Conservation (phyloP, 2,329 filamentous ascomycete species). For the Alternaria consortialis region DNA sequence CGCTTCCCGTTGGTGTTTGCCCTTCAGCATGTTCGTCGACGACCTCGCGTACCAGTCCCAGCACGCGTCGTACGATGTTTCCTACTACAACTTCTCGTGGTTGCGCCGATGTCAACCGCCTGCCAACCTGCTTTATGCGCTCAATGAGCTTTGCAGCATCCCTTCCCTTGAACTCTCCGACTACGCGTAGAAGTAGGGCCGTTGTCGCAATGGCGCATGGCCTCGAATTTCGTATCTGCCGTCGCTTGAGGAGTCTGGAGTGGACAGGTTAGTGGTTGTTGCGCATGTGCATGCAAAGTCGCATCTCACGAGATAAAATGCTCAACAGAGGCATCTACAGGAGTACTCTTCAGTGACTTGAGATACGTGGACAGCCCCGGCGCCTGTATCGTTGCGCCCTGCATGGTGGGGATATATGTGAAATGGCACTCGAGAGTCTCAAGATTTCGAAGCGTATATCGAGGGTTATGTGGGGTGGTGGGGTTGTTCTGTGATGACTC, state of each 20-base stretch:
- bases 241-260: conserved; percentile 81
- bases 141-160: conserved; percentile 82
- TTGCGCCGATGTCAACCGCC: conserved; percentile 80
- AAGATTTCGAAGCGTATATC: conserved; percentile 8
- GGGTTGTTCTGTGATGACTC: conserved; percentile 18
- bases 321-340: conserved; percentile 84
- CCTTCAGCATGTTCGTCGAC: conserved; percentile 80
- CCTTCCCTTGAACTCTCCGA: conserved; percentile 80
- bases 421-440: neutral
- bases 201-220: conserved; percentile 91
- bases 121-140: conserved; percentile 80
- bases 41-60: conserved; percentile 91
- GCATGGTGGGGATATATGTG: conserved; percentile 29
- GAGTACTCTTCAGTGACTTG: conserved; percentile 73
- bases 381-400: conserved; percentile 57
- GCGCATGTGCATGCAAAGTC: conserved; percentile 2
- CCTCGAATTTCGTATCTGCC: conserved; percentile 88
- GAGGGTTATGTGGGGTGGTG: conserved; percentile 30
- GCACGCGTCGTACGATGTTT: conserved; percentile 89
- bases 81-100: conserved; percentile 91
- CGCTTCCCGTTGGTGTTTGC: conserved; percentile 65
- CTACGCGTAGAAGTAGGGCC: conserved; percentile 85
- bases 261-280: conserved; percentile 8
- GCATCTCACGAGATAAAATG: conserved; percentile 77
- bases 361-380: conserved; percentile 81